phyloP scores from a whole-genome alignment of 139 green algal species.

The Volvox reticuliferus region DNA sequence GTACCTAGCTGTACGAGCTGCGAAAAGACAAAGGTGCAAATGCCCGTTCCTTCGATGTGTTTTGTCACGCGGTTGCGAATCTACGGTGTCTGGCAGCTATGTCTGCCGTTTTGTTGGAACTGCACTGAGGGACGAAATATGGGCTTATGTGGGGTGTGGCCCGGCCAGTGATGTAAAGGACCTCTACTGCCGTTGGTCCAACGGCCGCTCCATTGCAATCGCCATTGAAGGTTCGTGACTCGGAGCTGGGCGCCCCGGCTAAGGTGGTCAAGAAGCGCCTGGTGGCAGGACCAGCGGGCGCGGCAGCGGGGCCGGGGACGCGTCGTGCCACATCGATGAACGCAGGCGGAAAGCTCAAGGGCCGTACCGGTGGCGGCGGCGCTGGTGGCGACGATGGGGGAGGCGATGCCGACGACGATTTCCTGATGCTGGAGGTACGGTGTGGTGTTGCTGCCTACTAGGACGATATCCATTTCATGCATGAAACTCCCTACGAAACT shows the following conservation, averaged over 20 bases:
- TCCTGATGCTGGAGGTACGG: neutral
- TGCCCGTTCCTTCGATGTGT: no score
- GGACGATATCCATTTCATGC: no score
- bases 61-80: no score
- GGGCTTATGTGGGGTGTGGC: no score
- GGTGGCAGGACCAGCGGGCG: neutral
- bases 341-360: neutral
- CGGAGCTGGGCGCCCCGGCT: conserved; percentile 69
- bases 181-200: neutral
- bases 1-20: no score
- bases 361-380: neutral
- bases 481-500: no score
- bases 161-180: no score
- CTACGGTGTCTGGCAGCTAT: no score
- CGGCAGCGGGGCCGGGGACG: neutral
- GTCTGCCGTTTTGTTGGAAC: no score
- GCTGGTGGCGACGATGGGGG: neutral
- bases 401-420: conserved; percentile 10
- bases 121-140: no score
- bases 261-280: conserved; percentile 79
- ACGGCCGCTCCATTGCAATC: neutral
- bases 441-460: neutral
- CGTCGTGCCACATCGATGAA: neutral
- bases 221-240: conserved; percentile 57
- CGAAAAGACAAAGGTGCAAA: no score